Percentiles rank a stretch among this genome's conserved stretches.
Conservation (phyloP, 176 grass and related monocot species). For the Stipa capillata region DNA sequence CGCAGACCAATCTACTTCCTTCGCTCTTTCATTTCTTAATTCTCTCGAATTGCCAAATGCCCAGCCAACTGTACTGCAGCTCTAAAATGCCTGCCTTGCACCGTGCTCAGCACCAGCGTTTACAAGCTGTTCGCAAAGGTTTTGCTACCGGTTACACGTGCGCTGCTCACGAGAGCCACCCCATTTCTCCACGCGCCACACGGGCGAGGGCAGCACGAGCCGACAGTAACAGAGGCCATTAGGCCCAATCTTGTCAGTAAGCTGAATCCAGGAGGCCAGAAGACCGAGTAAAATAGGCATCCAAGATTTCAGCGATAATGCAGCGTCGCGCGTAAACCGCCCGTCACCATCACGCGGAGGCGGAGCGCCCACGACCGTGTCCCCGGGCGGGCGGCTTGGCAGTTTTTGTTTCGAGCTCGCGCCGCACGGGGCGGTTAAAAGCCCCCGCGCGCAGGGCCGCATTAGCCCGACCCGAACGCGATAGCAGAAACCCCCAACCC, state of each 20-base stretch:
- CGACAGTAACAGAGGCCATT: neutral
- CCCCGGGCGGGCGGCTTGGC: neutral
- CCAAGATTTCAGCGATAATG: neutral
- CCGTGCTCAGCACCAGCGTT: neutral
- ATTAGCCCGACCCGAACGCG: conserved; percentile 33
- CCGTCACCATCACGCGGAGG: neutral
- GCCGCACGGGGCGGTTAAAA: conserved; percentile 22
- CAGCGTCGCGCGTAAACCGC: neutral
- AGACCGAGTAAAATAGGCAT: neutral
- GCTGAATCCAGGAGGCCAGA: conserved; percentile 8
- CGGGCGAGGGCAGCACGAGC: neutral
- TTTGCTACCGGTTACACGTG: conserved; percentile 9
- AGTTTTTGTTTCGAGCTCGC: conserved; percentile 12
- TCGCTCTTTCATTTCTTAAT: neutral
- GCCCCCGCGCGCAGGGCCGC: neutral
- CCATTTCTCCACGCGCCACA: neutral
- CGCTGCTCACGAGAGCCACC: conserved; percentile 3
- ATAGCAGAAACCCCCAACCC: conserved; percentile 15
- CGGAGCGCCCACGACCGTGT: conserved; percentile 3
- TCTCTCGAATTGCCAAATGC: neutral
- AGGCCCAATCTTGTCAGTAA: neutral
- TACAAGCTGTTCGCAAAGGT: neutral
- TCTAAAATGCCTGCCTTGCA: neutral
- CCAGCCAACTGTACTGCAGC: neutral
- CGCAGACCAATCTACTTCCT: neutral